phyloP scores from a whole-genome alignment of 192 early-diverging fungal genomes.

The Podila verticillata region DNA sequence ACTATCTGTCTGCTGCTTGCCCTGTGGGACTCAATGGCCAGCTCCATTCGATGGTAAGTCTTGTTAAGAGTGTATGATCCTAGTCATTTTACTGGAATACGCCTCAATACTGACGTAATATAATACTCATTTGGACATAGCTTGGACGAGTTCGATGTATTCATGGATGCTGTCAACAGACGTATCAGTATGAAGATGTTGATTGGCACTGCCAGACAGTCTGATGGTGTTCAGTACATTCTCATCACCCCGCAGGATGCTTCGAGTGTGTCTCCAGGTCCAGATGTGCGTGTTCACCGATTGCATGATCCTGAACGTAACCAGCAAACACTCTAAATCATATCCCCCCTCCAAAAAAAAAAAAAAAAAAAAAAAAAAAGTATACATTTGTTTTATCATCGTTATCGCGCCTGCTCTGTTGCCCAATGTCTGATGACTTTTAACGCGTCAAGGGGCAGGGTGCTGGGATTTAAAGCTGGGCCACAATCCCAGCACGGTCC shows the following conservation, averaged over 20 bases:
- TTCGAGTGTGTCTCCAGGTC: constrained; percentile 66
- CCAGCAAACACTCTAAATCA: constrained; percentile 18
- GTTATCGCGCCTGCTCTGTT: too few relatives aligned
- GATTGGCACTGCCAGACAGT: constrained; percentile 81
- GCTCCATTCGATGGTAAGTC: constrained; percentile 84
- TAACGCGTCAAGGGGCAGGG: too few relatives aligned
- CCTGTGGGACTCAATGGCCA: constrained; percentile 93
- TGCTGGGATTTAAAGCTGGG: too few relatives aligned
- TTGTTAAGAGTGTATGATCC: background rate
- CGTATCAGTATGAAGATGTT: constrained; percentile 88
- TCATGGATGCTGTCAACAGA: constrained; percentile 99
- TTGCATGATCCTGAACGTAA: constrained; percentile 67
- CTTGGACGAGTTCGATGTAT: constrained; percentile 99
- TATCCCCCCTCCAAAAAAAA: background rate
- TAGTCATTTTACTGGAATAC: background rate
- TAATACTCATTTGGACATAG: constrained; percentile 20
- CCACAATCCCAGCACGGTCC: too few relatives aligned
- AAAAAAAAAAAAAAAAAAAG: too few relatives aligned
- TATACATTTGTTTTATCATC: too few relatives aligned
- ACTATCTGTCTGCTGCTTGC: constrained; percentile 93
- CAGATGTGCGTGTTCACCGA: constrained; percentile 66
- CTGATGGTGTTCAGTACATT: constrained; percentile 86
- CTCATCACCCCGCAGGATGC: constrained; percentile 97
- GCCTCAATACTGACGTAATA: background rate
- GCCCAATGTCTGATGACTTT: too few relatives aligned